phyloP scores from a whole-genome alignment of 306 rosid species.

The Inga laurina region DNA sequence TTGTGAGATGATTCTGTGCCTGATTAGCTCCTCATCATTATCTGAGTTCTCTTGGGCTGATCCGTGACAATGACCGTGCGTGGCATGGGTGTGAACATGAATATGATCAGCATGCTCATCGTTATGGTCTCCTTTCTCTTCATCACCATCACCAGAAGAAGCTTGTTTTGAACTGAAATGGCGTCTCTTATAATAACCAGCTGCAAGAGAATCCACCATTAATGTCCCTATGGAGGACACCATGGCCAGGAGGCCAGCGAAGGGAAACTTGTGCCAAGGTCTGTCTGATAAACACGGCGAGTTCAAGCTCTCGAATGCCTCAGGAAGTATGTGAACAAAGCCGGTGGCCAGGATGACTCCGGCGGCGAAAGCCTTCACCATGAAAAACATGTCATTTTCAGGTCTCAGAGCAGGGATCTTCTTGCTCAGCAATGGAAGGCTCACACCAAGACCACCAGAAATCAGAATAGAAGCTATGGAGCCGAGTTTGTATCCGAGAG shows the following conservation, averaged over 20 bases:
- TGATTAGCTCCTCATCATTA: constrained; percentile 32
- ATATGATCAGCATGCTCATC: constrained; percentile 69
- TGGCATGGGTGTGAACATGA: constrained; percentile 91
- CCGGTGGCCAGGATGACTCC: constrained; percentile 72
- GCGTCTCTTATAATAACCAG: constrained; percentile 55
- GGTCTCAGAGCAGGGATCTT: constrained; percentile 53
- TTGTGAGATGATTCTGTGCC: constrained; percentile 79
- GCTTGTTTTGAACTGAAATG: constrained; percentile 54
- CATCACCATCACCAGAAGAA: constrained; percentile 7
- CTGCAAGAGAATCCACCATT: constrained; percentile 68
- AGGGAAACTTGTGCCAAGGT: constrained; percentile 67
- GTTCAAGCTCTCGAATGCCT: constrained; percentile 53
- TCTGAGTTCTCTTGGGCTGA: constrained; percentile 34
- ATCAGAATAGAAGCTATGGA: constrained; percentile 66
- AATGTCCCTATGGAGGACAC: constrained; percentile 58
- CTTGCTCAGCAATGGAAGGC: constrained; percentile 61
- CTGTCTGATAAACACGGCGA: constrained; percentile 56
- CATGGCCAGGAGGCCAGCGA: constrained; percentile 71
- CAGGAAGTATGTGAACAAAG: constrained; percentile 74
- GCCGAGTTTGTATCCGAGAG: constrained; percentile 53
- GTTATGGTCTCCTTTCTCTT: constrained; percentile 42
- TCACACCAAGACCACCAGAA: constrained; percentile 69
- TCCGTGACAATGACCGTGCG: constrained; percentile 96
- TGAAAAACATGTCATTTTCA: constrained; percentile 56
- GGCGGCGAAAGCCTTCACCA: constrained; percentile 76